These are phyloP conservation scores for Astrephomene gubernaculifera DNA, from an alignment of 139 green algal genomes.

Conservation along the genomic window DNA sequence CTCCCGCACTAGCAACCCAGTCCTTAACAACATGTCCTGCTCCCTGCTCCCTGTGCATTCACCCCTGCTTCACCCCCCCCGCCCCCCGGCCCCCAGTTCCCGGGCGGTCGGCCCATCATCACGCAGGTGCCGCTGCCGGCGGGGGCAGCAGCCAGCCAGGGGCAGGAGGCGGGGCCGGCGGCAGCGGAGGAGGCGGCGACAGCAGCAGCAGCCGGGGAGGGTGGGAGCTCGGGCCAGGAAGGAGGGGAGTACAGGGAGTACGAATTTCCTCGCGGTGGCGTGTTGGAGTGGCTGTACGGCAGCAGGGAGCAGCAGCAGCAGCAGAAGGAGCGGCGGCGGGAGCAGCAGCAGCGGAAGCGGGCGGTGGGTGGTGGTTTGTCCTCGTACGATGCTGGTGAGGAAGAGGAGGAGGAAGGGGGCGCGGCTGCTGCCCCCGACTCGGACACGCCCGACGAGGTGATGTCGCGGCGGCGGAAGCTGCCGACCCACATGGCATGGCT, in stretches of 20 bases:
- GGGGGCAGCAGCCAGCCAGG: not conserved
- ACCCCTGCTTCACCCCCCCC: not conserved
- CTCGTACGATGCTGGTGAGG: not conserved
- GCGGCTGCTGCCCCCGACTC: not conserved
- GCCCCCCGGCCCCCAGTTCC: not conserved
- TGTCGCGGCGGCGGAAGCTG: not conserved
- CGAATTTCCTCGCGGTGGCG: not conserved
- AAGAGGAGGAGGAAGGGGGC: not conserved
- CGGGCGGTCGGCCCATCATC: conserved; percentile 1
- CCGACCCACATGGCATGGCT: not conserved
- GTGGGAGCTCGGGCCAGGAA: not conserved
- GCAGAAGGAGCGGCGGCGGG: not conserved
- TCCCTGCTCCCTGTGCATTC: not conserved
- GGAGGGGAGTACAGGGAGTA: not conserved
- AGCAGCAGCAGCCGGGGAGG: not conserved
- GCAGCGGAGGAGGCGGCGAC: not conserved
- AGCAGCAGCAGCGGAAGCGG: not conserved
- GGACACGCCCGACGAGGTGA: conserved; percentile 8
- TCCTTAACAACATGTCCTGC: not conserved
- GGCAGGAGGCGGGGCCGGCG: too few species aligned
- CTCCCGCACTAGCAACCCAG: too few species aligned
- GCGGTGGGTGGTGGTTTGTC: not conserved
- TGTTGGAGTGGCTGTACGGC: conserved; percentile 13
- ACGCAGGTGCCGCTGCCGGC: not conserved
- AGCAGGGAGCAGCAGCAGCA: not conserved